These are phyloP conservation scores for Rhinocladiella similis DNA, from an alignment of 2,329 filamentous ascomycete species.

Conservation along the genomic window DNA sequence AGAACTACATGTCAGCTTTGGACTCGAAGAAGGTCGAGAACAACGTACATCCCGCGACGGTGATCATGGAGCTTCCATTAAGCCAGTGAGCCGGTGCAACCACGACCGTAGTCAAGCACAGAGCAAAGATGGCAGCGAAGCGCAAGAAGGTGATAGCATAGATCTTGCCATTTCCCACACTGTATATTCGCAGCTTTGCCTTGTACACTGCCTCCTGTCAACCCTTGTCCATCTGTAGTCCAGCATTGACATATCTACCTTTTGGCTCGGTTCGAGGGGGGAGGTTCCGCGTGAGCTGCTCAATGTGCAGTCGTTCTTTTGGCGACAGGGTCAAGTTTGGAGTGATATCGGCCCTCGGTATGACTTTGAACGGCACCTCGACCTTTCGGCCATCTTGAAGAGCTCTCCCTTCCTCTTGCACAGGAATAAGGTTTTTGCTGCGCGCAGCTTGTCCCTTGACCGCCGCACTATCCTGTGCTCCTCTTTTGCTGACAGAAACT, in stretches of 20 bases:
- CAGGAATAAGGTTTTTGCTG: slow-evolving; percentile 19
- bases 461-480: neutral
- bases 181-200: slow-evolving; percentile 68
- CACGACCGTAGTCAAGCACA: slow-evolving; percentile 65
- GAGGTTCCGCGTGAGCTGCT: slow-evolving; percentile 25
- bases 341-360: slow-evolving; percentile 27
- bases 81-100: slow-evolving; percentile 60
- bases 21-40: neutral
- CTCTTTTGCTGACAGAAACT: neutral
- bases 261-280: slow-evolving; percentile 21
- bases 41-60: slow-evolving; percentile 21
- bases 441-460: neutral
- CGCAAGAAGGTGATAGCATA: slow-evolving; percentile 71
- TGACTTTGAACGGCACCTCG: slow-evolving; percentile 26
- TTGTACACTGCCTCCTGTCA: slow-evolving; percentile 23
- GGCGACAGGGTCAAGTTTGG: slow-evolving; percentile 28
- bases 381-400: slow-evolving; percentile 23
- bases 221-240: neutral
- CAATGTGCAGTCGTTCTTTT: slow-evolving; percentile 29
- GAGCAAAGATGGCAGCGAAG: slow-evolving; percentile 68
- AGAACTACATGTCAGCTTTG: slow-evolving; percentile 8
- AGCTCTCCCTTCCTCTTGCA: slow-evolving; percentile 12
- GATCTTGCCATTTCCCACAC: slow-evolving; percentile 67
- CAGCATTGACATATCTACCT: slow-evolving; percentile 2
- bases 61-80: slow-evolving; percentile 37